Base-by-base conservation (phyloP, 1,284 basidiomycete genomes). In the Takashimella koratensis region DNA sequence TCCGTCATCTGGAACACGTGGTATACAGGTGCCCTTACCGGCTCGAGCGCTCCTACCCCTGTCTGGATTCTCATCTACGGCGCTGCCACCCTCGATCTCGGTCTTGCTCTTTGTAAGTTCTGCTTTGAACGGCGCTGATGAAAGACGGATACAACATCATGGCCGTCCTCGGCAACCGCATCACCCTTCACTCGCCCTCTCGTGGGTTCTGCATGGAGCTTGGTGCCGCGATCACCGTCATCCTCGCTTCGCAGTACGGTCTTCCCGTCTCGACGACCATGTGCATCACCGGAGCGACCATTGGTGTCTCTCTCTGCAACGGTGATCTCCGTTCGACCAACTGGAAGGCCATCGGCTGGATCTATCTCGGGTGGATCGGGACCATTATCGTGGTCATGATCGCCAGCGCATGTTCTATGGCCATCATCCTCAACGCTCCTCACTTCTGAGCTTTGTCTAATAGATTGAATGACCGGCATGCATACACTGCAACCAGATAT, bases 151-250 rank as follows among this genome's bases (percentile, higher is more conserved):
- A 70, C 63, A 74, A 75, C 58, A 74, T 74, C 55, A 73, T 76
- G 70, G 41, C 58, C 3, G 71, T 75, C 13, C 68, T 79, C 55
- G 78, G 78, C 25, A 79, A 79, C 73, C 67, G 70, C 23, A 69
- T 80, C 52, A 80, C 79, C 6, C 69, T 79, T 44, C 67, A 72
- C 57, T 78, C 77, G 1, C 79, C 79, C 3, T 77, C 76, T 10
- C 74, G 79, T 51, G 79, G 79, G 21, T 78, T 78, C 67, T 73
- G 71, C 6, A 80, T 80, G 79, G 78, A 80, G 63, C 63, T 80
- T 26, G 78, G 77, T 10, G 70, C 77, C 1, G 65, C 77, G 45
- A 76, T 79, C 62, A 78, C 76, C 36, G 76, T 79, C 58, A 68
- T 79, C 43, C 69, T 79, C 45, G 78, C 78, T 8, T 78, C 77